Percentiles rank a stretch among this genome's conserved stretches.
Evolutionary conservation across 352 stramenopile species (phyloP).

Genomic region (Phytophthora multivora): DNA sequence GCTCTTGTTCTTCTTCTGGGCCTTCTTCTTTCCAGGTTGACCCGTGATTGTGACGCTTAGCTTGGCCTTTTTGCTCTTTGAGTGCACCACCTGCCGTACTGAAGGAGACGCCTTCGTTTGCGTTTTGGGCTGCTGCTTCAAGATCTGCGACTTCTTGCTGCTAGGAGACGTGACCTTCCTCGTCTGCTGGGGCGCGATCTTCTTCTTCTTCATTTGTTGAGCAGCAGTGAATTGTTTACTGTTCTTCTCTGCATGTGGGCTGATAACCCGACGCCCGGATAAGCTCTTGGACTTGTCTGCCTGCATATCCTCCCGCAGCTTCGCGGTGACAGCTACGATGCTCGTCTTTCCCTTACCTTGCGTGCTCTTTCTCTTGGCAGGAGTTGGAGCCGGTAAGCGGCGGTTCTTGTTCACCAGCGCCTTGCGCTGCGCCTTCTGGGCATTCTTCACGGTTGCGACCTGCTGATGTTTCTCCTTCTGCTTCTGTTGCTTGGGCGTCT

Average conservation of each 20-base stretch:
- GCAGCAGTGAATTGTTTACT: slow-evolving; percentile 1
- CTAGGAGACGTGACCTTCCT: slow-evolving; percentile 12
- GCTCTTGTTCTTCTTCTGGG: slow-evolving; percentile 23
- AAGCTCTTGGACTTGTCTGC: slow-evolving; percentile 12
- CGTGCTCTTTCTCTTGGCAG: neutral
- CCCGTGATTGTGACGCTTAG: slow-evolving; percentile 45
- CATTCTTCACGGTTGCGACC: slow-evolving; percentile 14
- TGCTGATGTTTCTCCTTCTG: slow-evolving; percentile 10
- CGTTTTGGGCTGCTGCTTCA: slow-evolving; percentile 22
- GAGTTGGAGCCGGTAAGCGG: slow-evolving; percentile 22
- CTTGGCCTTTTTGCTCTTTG: slow-evolving; percentile 39
- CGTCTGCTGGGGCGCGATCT: slow-evolving; percentile 2
- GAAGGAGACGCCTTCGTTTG: slow-evolving; percentile 1
- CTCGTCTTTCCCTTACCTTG: slow-evolving; percentile 43
- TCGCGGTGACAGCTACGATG: slow-evolving; percentile 34
- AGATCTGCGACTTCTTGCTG: slow-evolving; percentile 14
- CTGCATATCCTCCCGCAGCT: slow-evolving; percentile 30
- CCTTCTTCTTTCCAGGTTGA: slow-evolving; percentile 13
- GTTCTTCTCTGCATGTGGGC: slow-evolving; percentile 10
- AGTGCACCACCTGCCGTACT: slow-evolving; percentile 35
- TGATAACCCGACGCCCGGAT: slow-evolving; percentile 10
- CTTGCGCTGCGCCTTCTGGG: slow-evolving; percentile 38
- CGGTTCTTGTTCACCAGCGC: slow-evolving; percentile 56
- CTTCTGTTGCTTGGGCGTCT: slow-evolving; percentile 22
- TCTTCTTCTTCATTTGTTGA: slow-evolving; percentile 26